Conservation (phyloP, 257 asterid genomes). For the Nicotiana otophora region DNA sequence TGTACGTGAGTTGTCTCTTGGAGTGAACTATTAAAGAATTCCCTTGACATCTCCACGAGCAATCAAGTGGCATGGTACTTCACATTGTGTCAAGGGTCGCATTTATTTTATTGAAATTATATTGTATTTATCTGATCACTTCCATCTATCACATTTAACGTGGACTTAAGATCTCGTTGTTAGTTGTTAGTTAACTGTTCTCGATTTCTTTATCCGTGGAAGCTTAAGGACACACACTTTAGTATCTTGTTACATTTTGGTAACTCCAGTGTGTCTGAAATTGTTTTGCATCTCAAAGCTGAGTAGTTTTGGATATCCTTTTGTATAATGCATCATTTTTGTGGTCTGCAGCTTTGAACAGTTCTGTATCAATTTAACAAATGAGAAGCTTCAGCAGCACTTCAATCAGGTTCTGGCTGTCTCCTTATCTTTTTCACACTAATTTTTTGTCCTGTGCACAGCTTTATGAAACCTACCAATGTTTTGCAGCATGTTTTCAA, state of each 20-base stretch:
- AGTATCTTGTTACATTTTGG: not conserved
- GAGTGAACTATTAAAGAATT: not conserved
- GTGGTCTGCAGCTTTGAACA: conserved; percentile 76
- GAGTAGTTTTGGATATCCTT: not conserved
- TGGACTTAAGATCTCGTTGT: not conserved
- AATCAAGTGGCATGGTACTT: not conserved
- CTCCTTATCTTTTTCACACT: conserved; percentile 5
- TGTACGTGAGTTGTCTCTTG: conserved; percentile 12
- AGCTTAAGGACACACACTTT: not conserved
- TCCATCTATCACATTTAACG: not conserved
- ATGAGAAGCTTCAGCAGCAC: conserved; percentile 99
- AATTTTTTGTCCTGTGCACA: conserved; percentile 5
- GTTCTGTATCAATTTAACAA: conserved; percentile 92
- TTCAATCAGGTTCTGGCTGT: conserved; percentile 76
- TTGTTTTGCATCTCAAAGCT: not conserved
- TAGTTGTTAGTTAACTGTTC: not conserved
- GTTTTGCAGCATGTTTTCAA: conserved; percentile 88
- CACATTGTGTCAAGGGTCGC: conserved; percentile 8
- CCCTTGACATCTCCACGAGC: not conserved
- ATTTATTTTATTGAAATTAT: not conserved
- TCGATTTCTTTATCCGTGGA: not conserved
- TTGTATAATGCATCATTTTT: conserved; percentile 2
- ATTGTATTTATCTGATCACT: not conserved
- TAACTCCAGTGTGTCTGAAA: not conserved
- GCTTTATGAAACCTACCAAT: conserved; percentile 19